Conservation (phyloP, 768 basidiomycete species). For the Favolaschia claudopus region DNA sequence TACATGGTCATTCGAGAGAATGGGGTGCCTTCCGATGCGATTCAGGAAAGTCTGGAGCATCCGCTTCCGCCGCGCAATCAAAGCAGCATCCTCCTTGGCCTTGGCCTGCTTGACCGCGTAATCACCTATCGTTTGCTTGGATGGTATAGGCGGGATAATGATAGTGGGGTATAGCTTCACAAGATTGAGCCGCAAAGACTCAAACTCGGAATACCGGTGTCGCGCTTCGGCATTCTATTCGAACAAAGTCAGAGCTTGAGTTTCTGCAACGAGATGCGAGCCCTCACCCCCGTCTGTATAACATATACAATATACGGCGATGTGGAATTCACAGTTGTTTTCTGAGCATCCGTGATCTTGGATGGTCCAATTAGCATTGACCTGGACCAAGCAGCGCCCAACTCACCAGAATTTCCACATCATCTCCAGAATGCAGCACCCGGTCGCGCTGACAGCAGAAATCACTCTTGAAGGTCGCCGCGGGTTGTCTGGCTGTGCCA, state of each 20-base stretch:
- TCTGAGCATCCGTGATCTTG: constrained; percentile 94
- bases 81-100: constrained; percentile 92
- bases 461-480: constrained; percentile 70
- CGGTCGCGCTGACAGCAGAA: constrained; percentile 81
- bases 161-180: constrained; percentile 92
- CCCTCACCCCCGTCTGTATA: constrained; percentile 84
- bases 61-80: constrained; percentile 92
- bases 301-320: constrained; percentile 96
- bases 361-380: neutral
- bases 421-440: constrained; percentile 83
- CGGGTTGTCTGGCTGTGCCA: constrained; percentile 60
- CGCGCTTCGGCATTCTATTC: constrained; percentile 78
- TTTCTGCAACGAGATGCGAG: neutral
- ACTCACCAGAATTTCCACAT: constrained; percentile 80
- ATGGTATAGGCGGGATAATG: constrained; percentile 97
- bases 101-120: constrained; percentile 97
- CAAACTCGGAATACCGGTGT: constrained; percentile 97
- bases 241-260: constrained; percentile 9
- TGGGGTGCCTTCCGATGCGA: constrained; percentile 89
- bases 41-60: constrained; percentile 97
- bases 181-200: constrained; percentile 85
- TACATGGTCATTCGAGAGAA: constrained; percentile 93
- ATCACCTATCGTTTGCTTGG: constrained; percentile 93
- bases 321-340: constrained; percentile 88
- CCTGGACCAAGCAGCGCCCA: neutral